These are phyloP conservation scores for Penicillium brevicompactum DNA, from an alignment of 2,329 filamentous ascomycete species.

Conservation along the genomic window DNA sequence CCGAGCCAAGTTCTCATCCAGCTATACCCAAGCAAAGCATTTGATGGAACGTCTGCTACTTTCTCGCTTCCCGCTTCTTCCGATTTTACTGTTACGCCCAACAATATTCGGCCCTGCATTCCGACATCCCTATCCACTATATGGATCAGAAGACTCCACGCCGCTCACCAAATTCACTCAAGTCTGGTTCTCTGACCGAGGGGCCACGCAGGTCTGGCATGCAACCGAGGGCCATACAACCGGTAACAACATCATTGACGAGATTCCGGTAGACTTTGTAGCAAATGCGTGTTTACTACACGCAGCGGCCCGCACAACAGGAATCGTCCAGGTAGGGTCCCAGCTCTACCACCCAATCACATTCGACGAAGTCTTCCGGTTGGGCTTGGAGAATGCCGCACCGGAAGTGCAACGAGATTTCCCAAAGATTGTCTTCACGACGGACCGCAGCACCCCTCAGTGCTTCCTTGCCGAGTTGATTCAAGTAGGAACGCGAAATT, in stretches of 20 bases:
- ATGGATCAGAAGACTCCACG: slow-evolving; percentile 34
- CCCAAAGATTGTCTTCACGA: slow-evolving; percentile 30
- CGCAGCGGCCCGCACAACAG: slow-evolving; percentile 30
- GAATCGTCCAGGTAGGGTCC: slow-evolving; percentile 33
- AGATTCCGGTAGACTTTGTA: slow-evolving; percentile 37
- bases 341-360: slow-evolving; percentile 32
- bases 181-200: slow-evolving; percentile 27
- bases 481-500: slow-evolving; percentile 34
- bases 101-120: slow-evolving; percentile 35
- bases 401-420: slow-evolving; percentile 23
- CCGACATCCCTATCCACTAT: slow-evolving; percentile 32
- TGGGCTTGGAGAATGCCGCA: slow-evolving; percentile 22
- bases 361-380: slow-evolving; percentile 29
- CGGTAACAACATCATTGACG: slow-evolving; percentile 34
- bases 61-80: slow-evolving; percentile 30
- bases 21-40: slow-evolving; percentile 35
- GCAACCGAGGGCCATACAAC: slow-evolving; percentile 29
- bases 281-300: slow-evolving; percentile 36
- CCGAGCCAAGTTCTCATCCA: slow-evolving; percentile 28
- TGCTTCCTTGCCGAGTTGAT: slow-evolving; percentile 36
- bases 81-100: slow-evolving; percentile 31
- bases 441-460: slow-evolving; percentile 29
- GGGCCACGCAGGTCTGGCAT: slow-evolving; percentile 33
- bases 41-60: slow-evolving; percentile 33
- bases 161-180: slow-evolving; percentile 35